Conservation (phyloP, 2,329 filamentous ascomycete species). For the Verticillium longisporum region DNA sequence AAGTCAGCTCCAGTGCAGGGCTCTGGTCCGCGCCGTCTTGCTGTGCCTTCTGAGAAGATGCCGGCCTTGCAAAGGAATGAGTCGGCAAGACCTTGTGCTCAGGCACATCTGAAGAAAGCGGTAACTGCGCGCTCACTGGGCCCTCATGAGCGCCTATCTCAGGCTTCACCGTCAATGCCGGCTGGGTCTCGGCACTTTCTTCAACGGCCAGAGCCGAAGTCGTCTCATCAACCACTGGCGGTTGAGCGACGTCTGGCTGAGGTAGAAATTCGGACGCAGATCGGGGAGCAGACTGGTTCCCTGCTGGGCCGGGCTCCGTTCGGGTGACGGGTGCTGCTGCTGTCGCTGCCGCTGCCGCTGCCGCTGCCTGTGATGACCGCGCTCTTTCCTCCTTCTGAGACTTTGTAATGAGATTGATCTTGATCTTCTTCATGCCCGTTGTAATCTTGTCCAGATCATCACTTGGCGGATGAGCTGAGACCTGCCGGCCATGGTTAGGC, state of each 20-base stretch:
- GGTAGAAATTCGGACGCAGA: no score
- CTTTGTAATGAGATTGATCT: constrained; percentile 54
- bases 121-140: not conserved
- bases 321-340: not conserved
- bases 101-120: not conserved
- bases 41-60: not conserved
- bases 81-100: not conserved
- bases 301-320: no score
- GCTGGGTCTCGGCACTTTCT: not conserved
- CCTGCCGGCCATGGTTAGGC: not conserved
- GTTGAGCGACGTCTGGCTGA: not conserved
- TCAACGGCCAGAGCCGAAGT: not conserved
- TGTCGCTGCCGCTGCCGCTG: constrained; percentile 10
- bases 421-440: constrained; percentile 55
- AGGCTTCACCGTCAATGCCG: not conserved
- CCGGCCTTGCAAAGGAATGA: not conserved
- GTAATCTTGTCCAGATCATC: constrained; percentile 49
- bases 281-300: not conserved
- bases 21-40: not conserved
- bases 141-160: not conserved
- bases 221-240: not conserved
- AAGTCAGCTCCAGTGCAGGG: constrained; percentile 10
- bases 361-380: constrained; percentile 14
- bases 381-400: constrained; percentile 50
- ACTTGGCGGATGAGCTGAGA: constrained; percentile 11